A percentile compares a stretch with the other conserved stretches of the same genome.
These are phyloP conservation scores for Cladosporium sp. DNA, from an alignment of 2,329 filamentous ascomycete species.

Conservation along the genomic window DNA sequence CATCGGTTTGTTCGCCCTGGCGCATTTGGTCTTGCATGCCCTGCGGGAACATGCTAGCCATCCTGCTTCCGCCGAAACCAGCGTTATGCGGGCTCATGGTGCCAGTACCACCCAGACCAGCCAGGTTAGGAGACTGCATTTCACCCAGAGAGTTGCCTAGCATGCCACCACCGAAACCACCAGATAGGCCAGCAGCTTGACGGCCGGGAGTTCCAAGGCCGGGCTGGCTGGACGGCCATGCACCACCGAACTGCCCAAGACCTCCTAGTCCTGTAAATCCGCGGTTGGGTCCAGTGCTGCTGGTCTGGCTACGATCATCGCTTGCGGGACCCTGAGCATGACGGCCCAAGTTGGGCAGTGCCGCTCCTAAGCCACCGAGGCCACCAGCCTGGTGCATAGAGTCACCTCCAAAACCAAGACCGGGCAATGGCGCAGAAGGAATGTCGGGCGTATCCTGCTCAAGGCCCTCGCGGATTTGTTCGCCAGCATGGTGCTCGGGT, in stretches of 20 bases:
- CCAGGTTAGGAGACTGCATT: slow-evolving; percentile 67
- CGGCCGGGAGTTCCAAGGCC: slow-evolving; percentile 69
- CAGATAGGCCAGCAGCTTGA: slow-evolving; percentile 48
- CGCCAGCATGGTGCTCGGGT: slow-evolving; percentile 68
- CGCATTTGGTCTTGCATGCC: slow-evolving; percentile 93
- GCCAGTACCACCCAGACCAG: slow-evolving; percentile 55
- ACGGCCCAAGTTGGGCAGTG: slow-evolving; percentile 33
- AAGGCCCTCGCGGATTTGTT: slow-evolving; percentile 45
- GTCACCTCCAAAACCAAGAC: slow-evolving; percentile 37
- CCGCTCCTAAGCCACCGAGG: slow-evolving; percentile 29
- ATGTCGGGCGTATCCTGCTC: slow-evolving; percentile 23
- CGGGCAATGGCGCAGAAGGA: slow-evolving; percentile 40
- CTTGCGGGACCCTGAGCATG: slow-evolving; percentile 58
- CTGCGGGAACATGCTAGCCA: slow-evolving; percentile 74
- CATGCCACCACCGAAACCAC: slow-evolving; percentile 50
- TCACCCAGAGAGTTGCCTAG: slow-evolving; percentile 67
- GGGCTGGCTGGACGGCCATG: slow-evolving; percentile 58
- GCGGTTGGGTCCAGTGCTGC: slow-evolving; percentile 71
- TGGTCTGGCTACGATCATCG: slow-evolving; percentile 81
- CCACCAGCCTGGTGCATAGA: slow-evolving; percentile 24
- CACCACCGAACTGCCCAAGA: slow-evolving; percentile 38
- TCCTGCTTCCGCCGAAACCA: slow-evolving; percentile 42
- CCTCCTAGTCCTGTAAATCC: slow-evolving; percentile 60
- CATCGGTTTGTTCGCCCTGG: slow-evolving; percentile 52
- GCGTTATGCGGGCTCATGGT: slow-evolving; percentile 50